These are phyloP conservation scores for Castanea mollissima DNA, from an alignment of 306 rosid species.

Conservation along the genomic window DNA sequence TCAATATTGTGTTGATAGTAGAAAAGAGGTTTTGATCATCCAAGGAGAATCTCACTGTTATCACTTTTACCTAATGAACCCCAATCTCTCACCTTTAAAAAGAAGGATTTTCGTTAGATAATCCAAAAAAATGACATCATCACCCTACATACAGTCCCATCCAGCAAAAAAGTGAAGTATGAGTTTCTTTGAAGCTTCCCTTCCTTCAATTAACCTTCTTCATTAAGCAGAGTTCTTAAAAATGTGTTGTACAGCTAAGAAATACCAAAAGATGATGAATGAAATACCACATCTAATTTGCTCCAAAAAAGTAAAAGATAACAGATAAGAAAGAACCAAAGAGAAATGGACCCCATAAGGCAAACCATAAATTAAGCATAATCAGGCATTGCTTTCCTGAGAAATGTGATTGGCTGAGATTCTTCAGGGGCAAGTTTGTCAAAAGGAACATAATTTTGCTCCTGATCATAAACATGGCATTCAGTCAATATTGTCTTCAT, in stretches of 20 bases:
- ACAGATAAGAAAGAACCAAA: slow-evolving; percentile 26
- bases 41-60: slow-evolving; percentile 23
- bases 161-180: neutral
- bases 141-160: neutral
- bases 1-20: neutral
- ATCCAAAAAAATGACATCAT: slow-evolving; percentile 27
- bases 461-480: slow-evolving; percentile 82
- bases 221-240: slow-evolving; percentile 7
- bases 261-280: slow-evolving; percentile 17
- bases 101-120: slow-evolving; percentile 21
- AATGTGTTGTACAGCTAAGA: slow-evolving; percentile 18
- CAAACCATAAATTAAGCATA: slow-evolving; percentile 47
- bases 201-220: slow-evolving; percentile 23
- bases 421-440: slow-evolving; percentile 73
- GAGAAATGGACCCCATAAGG: slow-evolving; percentile 24
- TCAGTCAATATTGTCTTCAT: slow-evolving; percentile 92
- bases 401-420: slow-evolving; percentile 66
- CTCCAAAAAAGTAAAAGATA: slow-evolving; percentile 26
- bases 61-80: slow-evolving; percentile 34
- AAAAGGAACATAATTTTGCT: slow-evolving; percentile 64
- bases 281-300: slow-evolving; percentile 34
- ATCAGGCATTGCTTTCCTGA: slow-evolving; percentile 83
- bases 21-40: neutral
- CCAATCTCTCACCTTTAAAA: slow-evolving; percentile 7
- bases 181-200: slow-evolving; percentile 29